phyloP scores from a whole-genome alignment of 2,329 filamentous ascomycete genomes.

The Capronia epimyces region DNA sequence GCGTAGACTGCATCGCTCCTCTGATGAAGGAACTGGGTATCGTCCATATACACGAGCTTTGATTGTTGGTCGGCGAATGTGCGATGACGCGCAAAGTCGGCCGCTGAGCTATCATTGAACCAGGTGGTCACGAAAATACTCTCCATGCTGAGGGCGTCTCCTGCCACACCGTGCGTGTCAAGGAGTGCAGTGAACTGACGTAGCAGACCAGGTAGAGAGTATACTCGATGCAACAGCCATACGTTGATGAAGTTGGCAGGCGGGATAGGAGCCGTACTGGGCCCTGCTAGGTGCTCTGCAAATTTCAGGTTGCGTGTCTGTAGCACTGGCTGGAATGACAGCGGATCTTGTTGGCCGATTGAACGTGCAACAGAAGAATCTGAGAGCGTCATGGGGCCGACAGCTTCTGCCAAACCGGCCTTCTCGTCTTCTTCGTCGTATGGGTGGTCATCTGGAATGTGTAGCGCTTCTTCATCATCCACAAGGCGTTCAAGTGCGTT shows the following conservation, averaged over 20 bases:
- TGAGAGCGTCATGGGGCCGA: too few species aligned
- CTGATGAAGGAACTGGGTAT: neutral
- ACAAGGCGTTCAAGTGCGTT: slow-evolving; percentile 5
- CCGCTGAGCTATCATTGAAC: slow-evolving; percentile 2
- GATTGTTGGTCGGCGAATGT: slow-evolving; percentile 5
- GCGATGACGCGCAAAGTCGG: slow-evolving; percentile 3
- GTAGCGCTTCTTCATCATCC: slow-evolving; percentile 3
- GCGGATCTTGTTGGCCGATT: neutral
- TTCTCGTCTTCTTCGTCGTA: neutral
- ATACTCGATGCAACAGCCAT: slow-evolving; percentile 5
- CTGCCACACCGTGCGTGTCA: neutral
- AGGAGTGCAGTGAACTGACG: neutral
- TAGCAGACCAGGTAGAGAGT: neutral
- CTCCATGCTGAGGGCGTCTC: neutral
- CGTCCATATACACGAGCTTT: neutral
- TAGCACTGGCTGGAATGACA: neutral
- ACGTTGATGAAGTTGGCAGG: slow-evolving; percentile 7
- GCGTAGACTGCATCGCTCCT: neutral
- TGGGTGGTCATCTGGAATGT: neutral
- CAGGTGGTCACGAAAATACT: neutral
- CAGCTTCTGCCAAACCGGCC: neutral
- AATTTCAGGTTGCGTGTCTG: neutral
- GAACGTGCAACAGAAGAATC: neutral
- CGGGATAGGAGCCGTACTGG: neutral
- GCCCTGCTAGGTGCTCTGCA: neutral